Evolutionary conservation across 306 rosid species (phyloP).

Genomic region (Rubus idaeus): DNA sequence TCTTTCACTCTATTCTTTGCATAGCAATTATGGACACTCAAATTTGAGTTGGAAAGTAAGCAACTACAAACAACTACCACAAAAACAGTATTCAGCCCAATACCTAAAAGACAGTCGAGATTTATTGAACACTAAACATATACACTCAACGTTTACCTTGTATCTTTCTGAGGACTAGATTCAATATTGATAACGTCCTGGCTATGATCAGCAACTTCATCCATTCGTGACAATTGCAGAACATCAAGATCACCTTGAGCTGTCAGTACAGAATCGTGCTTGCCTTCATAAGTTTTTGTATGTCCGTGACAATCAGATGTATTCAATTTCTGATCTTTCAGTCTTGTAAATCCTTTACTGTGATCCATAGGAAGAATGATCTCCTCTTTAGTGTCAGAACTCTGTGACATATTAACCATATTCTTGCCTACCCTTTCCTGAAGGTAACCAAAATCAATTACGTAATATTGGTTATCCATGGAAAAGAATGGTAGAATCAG

Average conservation of each 20-base stretch:
- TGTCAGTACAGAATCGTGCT: slow-evolving; percentile 32
- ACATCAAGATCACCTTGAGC: slow-evolving; percentile 37
- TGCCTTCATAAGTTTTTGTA: slow-evolving; percentile 31
- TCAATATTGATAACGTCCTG: slow-evolving; percentile 39
- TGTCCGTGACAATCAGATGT: slow-evolving; percentile 34
- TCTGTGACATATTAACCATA: slow-evolving; percentile 36
- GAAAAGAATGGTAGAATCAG: slow-evolving; percentile 9
- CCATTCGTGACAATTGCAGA: slow-evolving; percentile 35
- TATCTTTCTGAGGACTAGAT: slow-evolving; percentile 44
- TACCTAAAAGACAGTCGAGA: slow-evolving; percentile 14
- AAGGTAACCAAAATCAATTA: slow-evolving; percentile 27
- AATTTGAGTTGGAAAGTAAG: not conserved
- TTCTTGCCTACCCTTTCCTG: slow-evolving; percentile 59
- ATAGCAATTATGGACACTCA: not conserved
- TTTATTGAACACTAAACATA: slow-evolving; percentile 20
- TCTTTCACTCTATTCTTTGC: not conserved
- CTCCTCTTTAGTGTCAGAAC: slow-evolving; percentile 28
- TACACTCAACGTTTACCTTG: slow-evolving; percentile 44
- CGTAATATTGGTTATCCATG: slow-evolving; percentile 7
- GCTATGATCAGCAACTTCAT: slow-evolving; percentile 30
- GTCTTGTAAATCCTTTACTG: slow-evolving; percentile 32
- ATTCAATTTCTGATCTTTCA: slow-evolving; percentile 42
- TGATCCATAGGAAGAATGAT: slow-evolving; percentile 28
- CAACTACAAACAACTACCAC: not conserved
- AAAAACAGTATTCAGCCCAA: slow-evolving; percentile 7